Base-by-base conservation (phyloP, 345 rosid species). In the Excoecaria cochinchinensis region DNA sequence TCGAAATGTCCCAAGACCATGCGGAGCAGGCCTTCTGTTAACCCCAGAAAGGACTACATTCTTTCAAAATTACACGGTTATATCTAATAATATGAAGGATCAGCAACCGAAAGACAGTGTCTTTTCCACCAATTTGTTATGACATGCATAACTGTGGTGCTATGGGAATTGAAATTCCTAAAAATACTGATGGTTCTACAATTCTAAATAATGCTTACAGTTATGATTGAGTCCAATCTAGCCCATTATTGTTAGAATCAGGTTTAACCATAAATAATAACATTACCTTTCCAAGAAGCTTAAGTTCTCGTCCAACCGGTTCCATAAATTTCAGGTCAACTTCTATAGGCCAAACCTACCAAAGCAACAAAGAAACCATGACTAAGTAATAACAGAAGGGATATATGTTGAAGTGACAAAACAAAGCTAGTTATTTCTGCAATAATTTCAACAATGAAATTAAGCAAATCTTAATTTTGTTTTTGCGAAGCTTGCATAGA, bases 301-400 rank as follows among this genome's bases (percentile, higher is more conserved):
- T 86, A 65, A 95, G 86, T 78, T 91, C 95, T 81, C 84, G 85
- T 55, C 90, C 94, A 52, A 90, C 89, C 6, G 95, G 99, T 78
- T 95, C 94, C 82, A 92, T 56, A 75, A 91, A 92, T 81, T 86
- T 90, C 62, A 91, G 82, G 82, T 92, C 82, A 74, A 92, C 88
- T 17, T 91, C 90, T 79, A 92, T 76, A 3, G 99, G 99, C 99
- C 97, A 95, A 9, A 92, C 92, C 97, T 92, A 80, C 68, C 14
- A 63, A 79, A 19, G 71, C 8, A n/a, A 19, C 82, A 74, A 69
- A 46, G 1, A 25, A 62, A 69, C 17, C n/a, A 31, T 4, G 15
- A 36, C 24, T 16, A 22, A n/a, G 1, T 6, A 62, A 73, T 8
- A 63, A 36, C 59, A 74, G n/a, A 50, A 63, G 44, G 11, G 65